Conservation (phyloP, 2,329 filamentous ascomycete species). For the Ambrosiella beaveri region DNA sequence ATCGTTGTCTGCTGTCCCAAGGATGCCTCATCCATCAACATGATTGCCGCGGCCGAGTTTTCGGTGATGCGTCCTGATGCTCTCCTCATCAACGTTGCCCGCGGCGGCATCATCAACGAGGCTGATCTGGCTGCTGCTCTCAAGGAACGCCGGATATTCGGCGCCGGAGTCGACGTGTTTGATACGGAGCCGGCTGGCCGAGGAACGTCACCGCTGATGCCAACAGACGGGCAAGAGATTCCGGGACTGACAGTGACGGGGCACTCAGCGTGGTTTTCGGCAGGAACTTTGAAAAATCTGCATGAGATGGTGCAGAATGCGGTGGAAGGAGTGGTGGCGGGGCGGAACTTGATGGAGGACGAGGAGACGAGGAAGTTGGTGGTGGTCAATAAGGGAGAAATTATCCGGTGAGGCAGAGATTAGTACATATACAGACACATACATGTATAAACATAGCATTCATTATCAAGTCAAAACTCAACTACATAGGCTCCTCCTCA, state of each 20-base stretch:
- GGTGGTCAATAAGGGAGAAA: conserved; percentile 5
- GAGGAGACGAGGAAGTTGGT: neutral
- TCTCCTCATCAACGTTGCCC: conserved; percentile 18
- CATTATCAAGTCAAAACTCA: no score
- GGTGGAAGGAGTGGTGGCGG: neutral
- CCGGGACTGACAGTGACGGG: conserved; percentile 7
- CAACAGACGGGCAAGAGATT: conserved; percentile 3
- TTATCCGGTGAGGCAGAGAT: neutral
- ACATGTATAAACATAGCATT: neutral
- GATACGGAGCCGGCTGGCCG: conserved; percentile 16
- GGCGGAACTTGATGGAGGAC: neutral
- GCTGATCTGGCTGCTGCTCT: conserved; percentile 20
- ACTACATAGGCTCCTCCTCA: neutral
- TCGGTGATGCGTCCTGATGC: conserved; percentile 16
- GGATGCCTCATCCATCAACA: conserved; percentile 14
- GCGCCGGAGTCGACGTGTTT: conserved; percentile 23
- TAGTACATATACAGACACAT: neutral
- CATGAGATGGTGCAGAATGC: conserved; percentile 4
- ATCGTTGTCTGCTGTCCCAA: conserved; percentile 17
- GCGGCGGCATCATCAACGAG: conserved; percentile 22
- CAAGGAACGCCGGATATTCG: conserved; percentile 18
- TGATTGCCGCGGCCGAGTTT: conserved; percentile 15
- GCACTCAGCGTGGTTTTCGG: conserved; percentile 10
- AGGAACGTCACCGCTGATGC: conserved; percentile 10
- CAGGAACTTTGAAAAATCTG: conserved; percentile 2